A percentile compares a stretch with the other conserved stretches of the same genome.
phyloP scores from a whole-genome alignment of 768 basidiomycete species.

The Dioszegia hungarica region DNA sequence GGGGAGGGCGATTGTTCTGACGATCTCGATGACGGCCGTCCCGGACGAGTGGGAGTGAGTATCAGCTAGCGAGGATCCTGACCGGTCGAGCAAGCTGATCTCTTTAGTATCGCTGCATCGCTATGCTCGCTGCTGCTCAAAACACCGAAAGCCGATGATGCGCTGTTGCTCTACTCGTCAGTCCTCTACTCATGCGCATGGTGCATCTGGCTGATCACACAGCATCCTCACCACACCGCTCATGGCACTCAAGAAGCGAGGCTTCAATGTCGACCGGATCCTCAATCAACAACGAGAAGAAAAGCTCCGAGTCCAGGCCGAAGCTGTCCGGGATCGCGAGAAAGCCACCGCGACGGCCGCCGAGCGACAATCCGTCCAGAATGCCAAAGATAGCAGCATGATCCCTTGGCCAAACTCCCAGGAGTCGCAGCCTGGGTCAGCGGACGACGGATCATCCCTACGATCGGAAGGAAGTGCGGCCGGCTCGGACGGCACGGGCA shows the following conservation, averaged over 20 bases:
- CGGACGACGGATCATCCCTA: neutral
- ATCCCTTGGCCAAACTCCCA: slow-evolving; percentile 1
- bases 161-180: slow-evolving; percentile 76
- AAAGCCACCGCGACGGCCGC: slow-evolving; percentile 9
- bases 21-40: slow-evolving; percentile 68
- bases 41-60: slow-evolving; percentile 91
- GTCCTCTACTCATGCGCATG: neutral
- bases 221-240: slow-evolving; percentile 82
- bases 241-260: slow-evolving; percentile 53
- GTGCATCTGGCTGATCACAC: neutral
- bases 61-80: neutral
- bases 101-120: slow-evolving; percentile 69
- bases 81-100: neutral
- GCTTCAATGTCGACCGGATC: slow-evolving; percentile 71
- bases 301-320: slow-evolving; percentile 52
- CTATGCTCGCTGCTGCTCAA: slow-evolving; percentile 75
- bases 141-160: slow-evolving; percentile 74
- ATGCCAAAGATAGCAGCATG: neutral
- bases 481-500: neutral
- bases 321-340: slow-evolving; percentile 39
- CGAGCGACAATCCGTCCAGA: neutral
- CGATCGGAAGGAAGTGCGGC: neutral
- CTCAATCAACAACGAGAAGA: slow-evolving; percentile 74
- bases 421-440: neutral
- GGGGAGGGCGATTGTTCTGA: slow-evolving; percentile 54